phyloP scores from a whole-genome alignment of 495 filamentous ascomycete genomes.

The Parmelia sp. region DNA sequence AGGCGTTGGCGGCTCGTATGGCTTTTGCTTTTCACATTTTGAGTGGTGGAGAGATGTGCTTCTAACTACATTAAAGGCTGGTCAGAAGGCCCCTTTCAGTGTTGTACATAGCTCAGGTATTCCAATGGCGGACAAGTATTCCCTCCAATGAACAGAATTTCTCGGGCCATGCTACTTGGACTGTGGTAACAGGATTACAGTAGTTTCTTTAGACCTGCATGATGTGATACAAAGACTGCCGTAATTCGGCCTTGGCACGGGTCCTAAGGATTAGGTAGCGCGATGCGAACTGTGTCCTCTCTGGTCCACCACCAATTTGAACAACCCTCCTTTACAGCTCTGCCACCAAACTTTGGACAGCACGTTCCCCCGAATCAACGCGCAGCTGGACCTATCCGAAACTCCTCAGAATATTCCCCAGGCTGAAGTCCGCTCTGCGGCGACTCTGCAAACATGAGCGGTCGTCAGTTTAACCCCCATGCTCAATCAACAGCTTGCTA shows the following conservation, averaged over 20 bases:
- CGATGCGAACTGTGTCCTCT: slow-evolving; percentile 2
- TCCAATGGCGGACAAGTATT: neutral
- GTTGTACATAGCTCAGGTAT: neutral
- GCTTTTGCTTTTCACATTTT: neutral
- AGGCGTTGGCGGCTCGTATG: neutral
- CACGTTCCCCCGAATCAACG: neutral
- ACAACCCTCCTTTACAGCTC: neutral
- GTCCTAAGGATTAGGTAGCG: neutral
- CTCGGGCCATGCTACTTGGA: too few species aligned
- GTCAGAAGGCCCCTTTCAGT: neutral
- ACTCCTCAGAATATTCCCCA: neutral
- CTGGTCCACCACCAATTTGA: neutral
- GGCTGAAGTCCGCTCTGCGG: slow-evolving; percentile 28
- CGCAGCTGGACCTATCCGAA: neutral
- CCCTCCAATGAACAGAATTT: neutral
- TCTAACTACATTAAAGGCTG: neutral
- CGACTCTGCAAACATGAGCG: slow-evolving; percentile 49
- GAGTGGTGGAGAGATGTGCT: neutral
- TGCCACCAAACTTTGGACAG: neutral
- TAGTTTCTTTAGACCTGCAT: neutral
- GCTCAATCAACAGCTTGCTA: slow-evolving; percentile 5
- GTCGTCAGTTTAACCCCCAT: slow-evolving; percentile 40
- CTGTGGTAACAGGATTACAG: too few species aligned
- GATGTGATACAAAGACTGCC: neutral
- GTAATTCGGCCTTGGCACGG: neutral